These are phyloP conservation scores for Sordariomycetes sp. DNA, from an alignment of 2,329 filamentous ascomycete genomes.

Conservation along the genomic window DNA sequence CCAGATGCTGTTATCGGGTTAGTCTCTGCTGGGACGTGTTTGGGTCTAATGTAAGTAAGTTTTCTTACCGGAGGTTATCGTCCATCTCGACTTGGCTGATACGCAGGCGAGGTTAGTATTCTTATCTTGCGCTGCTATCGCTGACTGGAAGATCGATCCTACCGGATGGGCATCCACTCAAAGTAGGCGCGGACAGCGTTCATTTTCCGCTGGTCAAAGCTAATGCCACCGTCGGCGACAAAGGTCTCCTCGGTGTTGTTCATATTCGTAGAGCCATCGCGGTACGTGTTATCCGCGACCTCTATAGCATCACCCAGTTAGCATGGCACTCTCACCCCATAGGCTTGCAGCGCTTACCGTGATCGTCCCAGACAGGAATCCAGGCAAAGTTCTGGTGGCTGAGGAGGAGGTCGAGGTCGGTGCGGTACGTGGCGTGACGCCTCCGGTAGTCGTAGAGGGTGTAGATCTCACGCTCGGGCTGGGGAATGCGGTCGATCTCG, in stretches of 20 bases:
- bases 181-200: conserved; percentile 63
- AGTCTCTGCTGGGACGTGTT: too few relatives aligned
- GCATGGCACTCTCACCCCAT: background rate
- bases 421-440: conserved; percentile 26
- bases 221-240: conserved; percentile 44
- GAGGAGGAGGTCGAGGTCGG: conserved; percentile 28
- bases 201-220: conserved; percentile 63
- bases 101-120: background rate
- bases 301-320: background rate
- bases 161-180: conserved; percentile 39
- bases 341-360: background rate
- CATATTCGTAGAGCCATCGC: conserved; percentile 46
- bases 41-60: too few relatives aligned
- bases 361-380: conserved; percentile 29
- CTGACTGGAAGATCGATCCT: background rate
- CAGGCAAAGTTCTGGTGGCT: conserved; percentile 30
- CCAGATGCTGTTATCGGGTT: conserved; percentile 47
- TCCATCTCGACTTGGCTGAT: background rate
- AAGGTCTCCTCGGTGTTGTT: conserved; percentile 61
- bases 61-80: background rate
- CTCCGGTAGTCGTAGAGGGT: conserved; percentile 31
- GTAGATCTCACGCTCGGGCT: conserved; percentile 18
- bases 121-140: too few relatives aligned
- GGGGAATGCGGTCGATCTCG: conserved; percentile 15
- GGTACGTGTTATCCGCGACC: conserved; percentile 9